These are phyloP conservation scores for Vaccinium corymbosum DNA, from an alignment of 148 eudicot genomes.

Conservation along the genomic window DNA sequence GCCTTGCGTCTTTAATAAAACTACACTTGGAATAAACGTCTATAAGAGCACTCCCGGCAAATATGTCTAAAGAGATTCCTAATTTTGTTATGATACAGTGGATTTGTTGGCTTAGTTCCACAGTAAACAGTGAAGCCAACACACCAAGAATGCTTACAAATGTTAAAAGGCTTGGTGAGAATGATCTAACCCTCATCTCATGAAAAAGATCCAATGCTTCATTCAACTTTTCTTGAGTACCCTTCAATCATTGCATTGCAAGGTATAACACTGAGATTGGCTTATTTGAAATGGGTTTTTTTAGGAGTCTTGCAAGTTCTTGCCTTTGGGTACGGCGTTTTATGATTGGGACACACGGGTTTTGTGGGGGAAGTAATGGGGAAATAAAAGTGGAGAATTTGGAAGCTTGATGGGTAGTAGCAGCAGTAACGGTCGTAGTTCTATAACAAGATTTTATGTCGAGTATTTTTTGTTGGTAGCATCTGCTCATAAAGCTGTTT, in stretches of 20 bases:
- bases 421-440: not conserved
- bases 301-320: conserved; percentile 41
- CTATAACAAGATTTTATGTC: conserved; percentile 16
- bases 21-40: conserved; percentile 70
- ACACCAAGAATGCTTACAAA: conserved; percentile 60
- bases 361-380: conserved; percentile 13
- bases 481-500: conserved; percentile 17
- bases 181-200: conserved; percentile 43
- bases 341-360: conserved; percentile 20
- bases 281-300: conserved; percentile 21
- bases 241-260: conserved; percentile 79
- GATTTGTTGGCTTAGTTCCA: conserved; percentile 51
- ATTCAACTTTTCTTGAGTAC: conserved; percentile 42
- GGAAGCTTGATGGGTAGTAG: conserved; percentile 14
- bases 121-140: conserved; percentile 41
- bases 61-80: conserved; percentile 40
- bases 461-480: not conserved
- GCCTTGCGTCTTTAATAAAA: conserved; percentile 46
- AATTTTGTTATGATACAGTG: conserved; percentile 45
- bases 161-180: conserved; percentile 53
- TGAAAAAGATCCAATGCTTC: conserved; percentile 55
- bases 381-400: conserved; percentile 21
- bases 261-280: conserved; percentile 38
- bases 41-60: conserved; percentile 57
- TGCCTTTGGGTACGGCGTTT: conserved; percentile 28